These are phyloP conservation scores for Collybia nuda DNA, from an alignment of 768 basidiomycete genomes.

Conservation along the genomic window DNA sequence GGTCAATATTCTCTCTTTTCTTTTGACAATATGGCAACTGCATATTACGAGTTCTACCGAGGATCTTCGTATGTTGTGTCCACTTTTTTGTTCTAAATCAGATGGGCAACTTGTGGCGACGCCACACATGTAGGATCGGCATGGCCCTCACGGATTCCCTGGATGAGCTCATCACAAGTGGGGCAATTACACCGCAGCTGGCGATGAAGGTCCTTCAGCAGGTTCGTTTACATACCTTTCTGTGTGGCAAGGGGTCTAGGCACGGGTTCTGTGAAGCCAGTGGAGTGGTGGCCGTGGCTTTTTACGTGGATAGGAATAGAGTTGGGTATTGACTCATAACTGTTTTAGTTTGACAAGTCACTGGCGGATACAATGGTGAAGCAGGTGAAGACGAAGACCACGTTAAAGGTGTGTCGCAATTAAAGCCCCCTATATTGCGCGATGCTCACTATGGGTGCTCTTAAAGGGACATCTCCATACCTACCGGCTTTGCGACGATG, in stretches of 20 bases:
- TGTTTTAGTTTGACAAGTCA: conserved; percentile 87
- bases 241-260: background rate
- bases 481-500: conserved; percentile 92
- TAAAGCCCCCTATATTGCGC: background rate
- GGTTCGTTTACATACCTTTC: conserved; percentile 44
- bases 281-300: background rate
- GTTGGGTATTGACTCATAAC: background rate
- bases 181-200: conserved; percentile 94
- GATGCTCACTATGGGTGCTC: background rate
- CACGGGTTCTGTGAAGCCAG: background rate
- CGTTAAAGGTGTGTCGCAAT: conserved; percentile 67
- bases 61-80: conserved; percentile 75
- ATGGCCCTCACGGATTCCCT: conserved; percentile 97
- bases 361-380: conserved; percentile 91
- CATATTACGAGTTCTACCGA: conserved; percentile 92
- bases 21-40: conserved; percentile 57
- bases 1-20: conserved; percentile 5
- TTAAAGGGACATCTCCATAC: conserved; percentile 84
- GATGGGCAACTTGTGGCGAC: background rate
- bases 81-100: conserved; percentile 2
- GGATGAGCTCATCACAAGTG: conserved; percentile 96
- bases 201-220: conserved; percentile 99
- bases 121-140: conserved; percentile 69
- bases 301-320: too few species aligned
- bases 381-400: conserved; percentile 93